Base-by-base conservation (phyloP, 192 early-diverging fungal species). In the Geosiphon pyriformis region DNA sequence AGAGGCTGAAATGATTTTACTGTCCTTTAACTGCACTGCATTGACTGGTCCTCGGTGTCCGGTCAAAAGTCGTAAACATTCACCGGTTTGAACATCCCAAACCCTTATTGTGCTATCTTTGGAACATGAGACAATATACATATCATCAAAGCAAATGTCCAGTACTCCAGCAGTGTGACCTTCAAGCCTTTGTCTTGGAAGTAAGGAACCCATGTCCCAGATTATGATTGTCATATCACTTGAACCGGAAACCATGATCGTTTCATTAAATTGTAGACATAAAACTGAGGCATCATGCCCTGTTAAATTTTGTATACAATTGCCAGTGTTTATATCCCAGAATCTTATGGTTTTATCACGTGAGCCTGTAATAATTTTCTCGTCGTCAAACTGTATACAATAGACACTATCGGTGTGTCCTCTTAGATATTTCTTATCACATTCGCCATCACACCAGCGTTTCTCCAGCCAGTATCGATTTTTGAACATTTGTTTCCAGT, bases 11-110 rank as follows among this genome's bases (percentile, higher is more conserved):
- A 86, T 93, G 15, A 96, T 79, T 23, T 78, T 82, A 49, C 79
- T 68, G 35, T 80, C 86, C 30, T 84, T 59, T 29, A 94, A 69
- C 69, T 95, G 88, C 7, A 99, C 81, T 17, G 94, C 92, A 71
- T 99, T 98, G 22, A 99, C 96, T 0, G 95, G 92, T n/a, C 93
- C 94, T 11, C 82, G 81, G 68, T 98, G 96, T 20, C 93, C 94
- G 18, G 74, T 55, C 60, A 98, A 67, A 0, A 82, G 89, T 18
- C 83, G 79, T 51, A 90, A 48, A 12, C 86, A 78, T 48, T 73
- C 68, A 4, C 87, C 90, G 0, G 80, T 79, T 20, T 72, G 60
- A n/a, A 85, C 74, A 68, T 85, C 78, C 94, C 96, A 99, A 17
- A 96, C 80, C 66, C 88, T 88, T 49, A 98, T 88, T 0, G 92